A percentile compares a stretch with the other conserved stretches of the same genome.
Conservation (phyloP, 768 basidiomycete genomes). For the Boletus eberwhitei region DNA sequence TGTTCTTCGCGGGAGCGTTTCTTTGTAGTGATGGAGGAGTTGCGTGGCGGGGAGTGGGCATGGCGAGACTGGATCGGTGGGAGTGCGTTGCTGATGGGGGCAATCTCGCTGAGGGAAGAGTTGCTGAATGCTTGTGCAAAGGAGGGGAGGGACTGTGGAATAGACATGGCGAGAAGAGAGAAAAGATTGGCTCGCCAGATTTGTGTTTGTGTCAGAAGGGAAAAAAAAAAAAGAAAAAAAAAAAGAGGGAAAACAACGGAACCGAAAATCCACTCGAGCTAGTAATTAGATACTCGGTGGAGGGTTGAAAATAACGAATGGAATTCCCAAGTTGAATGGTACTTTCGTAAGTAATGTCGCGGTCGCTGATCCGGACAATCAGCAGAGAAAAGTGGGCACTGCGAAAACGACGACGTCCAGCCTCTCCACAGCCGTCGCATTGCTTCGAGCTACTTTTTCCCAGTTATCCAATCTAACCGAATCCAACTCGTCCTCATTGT, state of each 20-base stretch:
- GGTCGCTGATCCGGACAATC: background rate
- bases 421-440: background rate
- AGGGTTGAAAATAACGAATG: background rate
- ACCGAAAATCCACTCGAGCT: conserved; percentile 7
- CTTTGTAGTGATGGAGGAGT: conserved; percentile 23
- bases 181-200: background rate
- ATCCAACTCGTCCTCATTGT: background rate
- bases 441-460: background rate
- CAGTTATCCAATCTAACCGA: background rate
- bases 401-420: background rate
- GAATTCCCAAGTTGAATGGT: background rate
- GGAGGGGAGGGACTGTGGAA: conserved; percentile 67
- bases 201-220: background rate
- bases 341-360: conserved; percentile 4
- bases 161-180: conserved; percentile 35
- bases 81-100: conserved; percentile 51
- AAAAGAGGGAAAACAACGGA: too few species aligned
- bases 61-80: conserved; percentile 57
- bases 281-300: background rate
- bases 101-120: conserved; percentile 50
- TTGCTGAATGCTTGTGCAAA: conserved; percentile 74
- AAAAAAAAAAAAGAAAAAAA: background rate
- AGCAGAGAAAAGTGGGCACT: background rate
- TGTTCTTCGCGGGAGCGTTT: conserved; percentile 48
- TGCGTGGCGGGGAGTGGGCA: conserved; percentile 25